phyloP scores from a whole-genome alignment of 2,329 filamentous ascomycete genomes.

The Paraphaeosphaeria sporulosa region DNA sequence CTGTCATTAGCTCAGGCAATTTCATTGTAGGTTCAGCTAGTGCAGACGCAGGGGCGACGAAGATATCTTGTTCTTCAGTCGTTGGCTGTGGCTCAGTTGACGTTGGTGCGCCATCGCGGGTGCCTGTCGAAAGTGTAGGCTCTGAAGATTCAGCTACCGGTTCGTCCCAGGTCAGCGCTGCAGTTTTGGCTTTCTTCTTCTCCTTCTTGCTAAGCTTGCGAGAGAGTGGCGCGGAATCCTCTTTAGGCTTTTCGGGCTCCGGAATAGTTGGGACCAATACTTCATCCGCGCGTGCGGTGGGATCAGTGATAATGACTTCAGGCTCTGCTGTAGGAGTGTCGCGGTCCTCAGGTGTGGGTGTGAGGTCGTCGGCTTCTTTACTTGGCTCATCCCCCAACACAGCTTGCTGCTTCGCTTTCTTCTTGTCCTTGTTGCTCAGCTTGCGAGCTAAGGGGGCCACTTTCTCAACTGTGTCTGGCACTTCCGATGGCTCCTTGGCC shows the following conservation, averaged over 20 bases:
- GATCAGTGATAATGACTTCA: background rate
- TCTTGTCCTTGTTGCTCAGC: slow-evolving; percentile 30
- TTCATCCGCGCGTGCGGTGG: background rate
- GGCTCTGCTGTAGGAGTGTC: background rate
- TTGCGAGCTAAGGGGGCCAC: slow-evolving; percentile 18
- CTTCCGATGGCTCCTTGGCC: slow-evolving; percentile 3
- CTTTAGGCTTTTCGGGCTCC: background rate
- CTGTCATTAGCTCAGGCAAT: background rate
- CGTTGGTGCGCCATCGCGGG: background rate
- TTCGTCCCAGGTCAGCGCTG: slow-evolving; percentile 13
- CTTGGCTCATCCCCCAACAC: slow-evolving; percentile 14
- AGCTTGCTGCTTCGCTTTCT: slow-evolving; percentile 16
- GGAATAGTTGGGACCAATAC: background rate
- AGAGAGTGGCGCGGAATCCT: slow-evolving; percentile 16
- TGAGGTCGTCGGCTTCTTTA: background rate
- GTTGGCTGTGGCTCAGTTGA: background rate
- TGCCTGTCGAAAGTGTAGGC: background rate
- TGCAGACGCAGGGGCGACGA: background rate
- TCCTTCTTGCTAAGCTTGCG: slow-evolving; percentile 52
- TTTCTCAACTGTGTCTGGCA: slow-evolving; percentile 1
- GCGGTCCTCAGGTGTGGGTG: background rate
- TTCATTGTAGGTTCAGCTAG: background rate
- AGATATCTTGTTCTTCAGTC: background rate
- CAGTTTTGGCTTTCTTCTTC: slow-evolving; percentile 48
- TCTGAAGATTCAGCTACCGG: background rate